Evolutionary conservation across 2,329 filamentous ascomycete genomes (phyloP).

Genomic region (Akanthomyces dipterigenus): DNA sequence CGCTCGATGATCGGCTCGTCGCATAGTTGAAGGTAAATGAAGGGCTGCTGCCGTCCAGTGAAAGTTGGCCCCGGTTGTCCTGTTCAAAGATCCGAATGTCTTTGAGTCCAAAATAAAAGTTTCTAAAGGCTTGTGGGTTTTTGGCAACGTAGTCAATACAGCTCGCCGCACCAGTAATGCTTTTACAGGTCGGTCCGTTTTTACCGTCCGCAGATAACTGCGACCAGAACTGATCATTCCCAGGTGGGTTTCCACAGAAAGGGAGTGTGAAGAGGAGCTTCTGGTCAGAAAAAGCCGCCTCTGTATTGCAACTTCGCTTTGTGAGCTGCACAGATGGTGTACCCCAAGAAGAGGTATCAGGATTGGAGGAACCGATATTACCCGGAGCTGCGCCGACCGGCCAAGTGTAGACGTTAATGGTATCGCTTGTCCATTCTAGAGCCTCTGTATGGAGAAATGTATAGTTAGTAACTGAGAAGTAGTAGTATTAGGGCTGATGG

Average conservation of each 20-base stretch:
- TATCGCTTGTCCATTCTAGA: constrained; percentile 29
- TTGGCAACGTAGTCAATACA: constrained; percentile 4
- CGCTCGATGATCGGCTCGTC: background rate
- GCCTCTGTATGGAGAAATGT: constrained; percentile 20
- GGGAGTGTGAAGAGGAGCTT: constrained; percentile 6
- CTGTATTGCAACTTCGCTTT: background rate
- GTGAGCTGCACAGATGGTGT: constrained; percentile 3
- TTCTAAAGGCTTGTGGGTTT: background rate
- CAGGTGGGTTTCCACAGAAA: constrained; percentile 3
- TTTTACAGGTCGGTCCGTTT: background rate
- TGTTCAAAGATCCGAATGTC: constrained; percentile 1
- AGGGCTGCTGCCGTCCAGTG: background rate
- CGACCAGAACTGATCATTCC: constrained; percentile 3
- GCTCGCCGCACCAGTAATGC: background rate
- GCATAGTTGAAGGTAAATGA: background rate
- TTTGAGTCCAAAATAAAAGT: constrained; percentile 2
- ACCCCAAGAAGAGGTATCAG: constrained; percentile 10
- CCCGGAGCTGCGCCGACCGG: constrained; percentile 19
- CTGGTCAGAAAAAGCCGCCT: background rate
- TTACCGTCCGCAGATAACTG: background rate
- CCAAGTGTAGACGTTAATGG: constrained; percentile 33
- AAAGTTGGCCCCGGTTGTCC: background rate
- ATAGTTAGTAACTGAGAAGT: background rate
- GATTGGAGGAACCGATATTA: constrained; percentile 17
- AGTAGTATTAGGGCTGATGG: background rate